Percentiles rank a stretch among this genome's conserved stretches.
Conservation (phyloP, 306 rosid genomes). For the Corylus americana region DNA sequence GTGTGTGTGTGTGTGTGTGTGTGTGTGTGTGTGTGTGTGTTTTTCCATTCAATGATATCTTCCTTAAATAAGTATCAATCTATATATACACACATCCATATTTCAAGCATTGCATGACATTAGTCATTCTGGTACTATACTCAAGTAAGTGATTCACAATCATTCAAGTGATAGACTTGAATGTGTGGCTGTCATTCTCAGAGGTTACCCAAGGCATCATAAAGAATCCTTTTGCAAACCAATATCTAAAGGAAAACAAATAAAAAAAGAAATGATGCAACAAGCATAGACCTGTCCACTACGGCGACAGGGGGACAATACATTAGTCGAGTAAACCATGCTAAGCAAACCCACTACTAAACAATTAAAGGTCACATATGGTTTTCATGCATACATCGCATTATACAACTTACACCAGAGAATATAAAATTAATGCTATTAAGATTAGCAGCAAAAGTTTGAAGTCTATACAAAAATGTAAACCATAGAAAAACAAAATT, state of each 20-base stretch:
- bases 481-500: not conserved
- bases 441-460: not conserved
- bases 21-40: no score
- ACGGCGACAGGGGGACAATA: no score
- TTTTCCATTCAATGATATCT: not conserved
- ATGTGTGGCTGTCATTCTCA: not conserved
- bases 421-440: no score
- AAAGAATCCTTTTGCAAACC: not conserved
- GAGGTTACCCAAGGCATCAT: not conserved
- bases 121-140: not conserved
- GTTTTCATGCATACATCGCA: not conserved
- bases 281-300: no score
- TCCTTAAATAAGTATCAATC: not conserved
- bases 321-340: not conserved
- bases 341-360: not conserved
- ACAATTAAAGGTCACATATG: not conserved
- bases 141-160: not conserved
- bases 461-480: not conserved
- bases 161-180: not conserved
- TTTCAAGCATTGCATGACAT: not conserved
- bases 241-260: not conserved
- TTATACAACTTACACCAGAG: not conserved
- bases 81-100: not conserved
- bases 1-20: no score
- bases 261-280: no score